These are phyloP conservation scores for Backusella luteola DNA, from an alignment of 192 early-diverging fungal genomes.

Conservation along the genomic window DNA sequence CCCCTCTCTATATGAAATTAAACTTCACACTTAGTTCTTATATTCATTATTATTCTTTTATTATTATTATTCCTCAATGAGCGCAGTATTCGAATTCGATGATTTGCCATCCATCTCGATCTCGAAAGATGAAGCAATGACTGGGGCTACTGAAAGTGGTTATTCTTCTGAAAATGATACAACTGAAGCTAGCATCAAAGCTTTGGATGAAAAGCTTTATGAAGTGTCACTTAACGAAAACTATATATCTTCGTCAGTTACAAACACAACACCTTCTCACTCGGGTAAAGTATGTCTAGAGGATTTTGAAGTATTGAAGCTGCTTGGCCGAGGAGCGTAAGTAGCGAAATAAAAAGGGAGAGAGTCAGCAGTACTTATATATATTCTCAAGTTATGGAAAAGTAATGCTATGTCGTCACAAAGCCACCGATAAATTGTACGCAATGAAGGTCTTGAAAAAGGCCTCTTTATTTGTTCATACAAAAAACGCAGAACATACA, in stretches of 20 bases:
- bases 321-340: constrained; percentile 55
- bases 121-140: constrained; percentile 9
- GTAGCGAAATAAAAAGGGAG: constrained; percentile 10
- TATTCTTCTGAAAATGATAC: constrained; percentile 25
- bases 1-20: background rate
- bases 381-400: constrained; percentile 65
- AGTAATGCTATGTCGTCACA: constrained; percentile 81
- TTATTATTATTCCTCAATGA: constrained; percentile 21
- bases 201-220: constrained; percentile 33
- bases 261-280: constrained; percentile 25
- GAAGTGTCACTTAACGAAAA: constrained; percentile 45
- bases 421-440: constrained; percentile 53
- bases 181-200: constrained; percentile 12
- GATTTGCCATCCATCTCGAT: constrained; percentile 38
- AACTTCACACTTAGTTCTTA: background rate
- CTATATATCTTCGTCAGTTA: constrained; percentile 42
- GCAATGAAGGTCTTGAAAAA: constrained; percentile 96
- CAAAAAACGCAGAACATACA: constrained; percentile 80
- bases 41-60: background rate
- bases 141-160: constrained; percentile 5
- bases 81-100: constrained; percentile 51
- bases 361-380: background rate
- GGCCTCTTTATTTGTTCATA: constrained; percentile 78
- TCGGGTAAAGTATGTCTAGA: constrained; percentile 43
- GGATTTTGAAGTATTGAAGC: constrained; percentile 52